Base-by-base conservation (phyloP, 352 stramenopile species). In the Phytophthora kernoviae region DNA sequence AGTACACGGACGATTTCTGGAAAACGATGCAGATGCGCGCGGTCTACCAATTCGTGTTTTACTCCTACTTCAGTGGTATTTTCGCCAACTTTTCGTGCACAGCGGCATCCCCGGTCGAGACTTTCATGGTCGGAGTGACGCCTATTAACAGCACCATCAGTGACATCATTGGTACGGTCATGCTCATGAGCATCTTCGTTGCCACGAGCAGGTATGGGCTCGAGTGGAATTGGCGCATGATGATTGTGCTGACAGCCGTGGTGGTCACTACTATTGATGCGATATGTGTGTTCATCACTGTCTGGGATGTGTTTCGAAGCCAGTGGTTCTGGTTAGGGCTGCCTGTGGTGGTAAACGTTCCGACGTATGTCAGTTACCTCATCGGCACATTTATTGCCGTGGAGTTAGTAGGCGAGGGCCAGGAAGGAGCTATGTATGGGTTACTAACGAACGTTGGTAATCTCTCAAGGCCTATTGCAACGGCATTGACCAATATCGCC, bases 321-420 rank as follows among this genome's bases (percentile, higher is more conserved):
- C 46, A 54, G 46, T 54, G 46, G 46, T 54, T 54, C 48, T 56
- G 48, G 48, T 34, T 56, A 2, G 48, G 48, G 5, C 33, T 44
- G 33, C 48, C 32, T 15, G 14, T 73, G 10, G 42, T 54, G 9
- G 47, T 54, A 14, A 61, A 52, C 41, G 26, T 74, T 17, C 58
- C 65, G 12, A 24, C 21, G 12, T 59, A 52, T 20, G 59, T 77
- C 9, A 27, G 47, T 18, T 74, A 54, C 10, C 61, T 77, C 44
- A 54, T 73, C 30, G 4, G 11, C 1, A 68, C 45, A 27, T 74
- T 53, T 46, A 47, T 66, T 15, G 27, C 58, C 5, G 69, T 78
- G 21, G 69, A 79, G 37, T 27, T 79, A 8, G 57, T 58, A 6
- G 49, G 61, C 18, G 58, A 59, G 9, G 68, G 65, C n/a, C 64